A percentile compares a stretch with the other conserved stretches of the same genome.
phyloP scores from a whole-genome alignment of 345 rosid species.

The Cochlearia excelsa region DNA sequence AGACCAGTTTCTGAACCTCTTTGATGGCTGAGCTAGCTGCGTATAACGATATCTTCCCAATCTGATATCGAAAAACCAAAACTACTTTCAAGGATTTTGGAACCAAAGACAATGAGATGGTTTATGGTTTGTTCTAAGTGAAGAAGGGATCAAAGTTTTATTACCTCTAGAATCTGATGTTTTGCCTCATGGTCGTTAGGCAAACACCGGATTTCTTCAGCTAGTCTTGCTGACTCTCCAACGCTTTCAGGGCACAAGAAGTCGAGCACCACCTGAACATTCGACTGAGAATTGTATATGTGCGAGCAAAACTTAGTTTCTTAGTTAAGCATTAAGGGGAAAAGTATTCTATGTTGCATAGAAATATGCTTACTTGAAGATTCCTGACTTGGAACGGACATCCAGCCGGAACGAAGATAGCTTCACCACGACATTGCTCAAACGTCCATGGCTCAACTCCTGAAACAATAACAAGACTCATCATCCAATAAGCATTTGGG shows the following conservation, averaged over 20 bases:
- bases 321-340: slow-evolving; percentile 1
- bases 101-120: slow-evolving; percentile 13
- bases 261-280: slow-evolving; percentile 82
- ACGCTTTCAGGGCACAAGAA: slow-evolving; percentile 92
- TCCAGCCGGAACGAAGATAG: slow-evolving; percentile 91
- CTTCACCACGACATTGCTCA: slow-evolving; percentile 76
- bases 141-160: slow-evolving; percentile 1
- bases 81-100: slow-evolving; percentile 17
- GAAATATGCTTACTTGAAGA: slow-evolving; percentile 52
- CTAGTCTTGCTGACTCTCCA: slow-evolving; percentile 70
- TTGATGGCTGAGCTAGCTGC: slow-evolving; percentile 97
- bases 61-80: slow-evolving; percentile 48
- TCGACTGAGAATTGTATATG: slow-evolving; percentile 59
- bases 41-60: slow-evolving; percentile 80
- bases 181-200: slow-evolving; percentile 85
- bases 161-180: slow-evolving; percentile 84
- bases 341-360: neutral
- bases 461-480: slow-evolving; percentile 32
- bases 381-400: slow-evolving; percentile 85
- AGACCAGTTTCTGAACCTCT: slow-evolving; percentile 91
- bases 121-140: neutral
- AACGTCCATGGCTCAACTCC: slow-evolving; percentile 96
- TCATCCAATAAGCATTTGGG: slow-evolving; percentile 13
- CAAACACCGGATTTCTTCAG: slow-evolving; percentile 78
- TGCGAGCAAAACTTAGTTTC: slow-evolving; percentile 7